These are phyloP conservation scores for Ramalina intermedia DNA, from an alignment of 495 filamentous ascomycete genomes.

Conservation along the genomic window DNA sequence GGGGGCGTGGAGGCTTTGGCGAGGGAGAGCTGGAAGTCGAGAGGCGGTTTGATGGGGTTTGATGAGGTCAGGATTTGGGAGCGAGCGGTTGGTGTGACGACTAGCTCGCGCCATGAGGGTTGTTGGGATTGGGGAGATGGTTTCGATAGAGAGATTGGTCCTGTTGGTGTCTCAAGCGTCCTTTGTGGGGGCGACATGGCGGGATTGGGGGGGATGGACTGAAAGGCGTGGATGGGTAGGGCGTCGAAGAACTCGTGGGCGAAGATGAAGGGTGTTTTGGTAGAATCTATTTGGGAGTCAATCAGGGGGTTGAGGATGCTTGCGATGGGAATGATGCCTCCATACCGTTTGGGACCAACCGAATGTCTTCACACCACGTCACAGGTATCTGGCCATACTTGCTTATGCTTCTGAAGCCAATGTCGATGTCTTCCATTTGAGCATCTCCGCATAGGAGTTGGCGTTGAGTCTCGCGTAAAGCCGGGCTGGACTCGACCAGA, in stretches of 20 bases:
- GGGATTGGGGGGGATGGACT: constrained; percentile 44
- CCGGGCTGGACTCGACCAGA: constrained; percentile 74
- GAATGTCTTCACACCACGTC: constrained; percentile 84
- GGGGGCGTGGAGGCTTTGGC: constrained; percentile 62
- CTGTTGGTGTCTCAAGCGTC: constrained; percentile 32
- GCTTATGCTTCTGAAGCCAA: constrained; percentile 61
- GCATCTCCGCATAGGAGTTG: constrained; percentile 68
- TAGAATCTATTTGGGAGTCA: constrained; percentile 24
- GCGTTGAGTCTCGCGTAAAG: constrained; percentile 62
- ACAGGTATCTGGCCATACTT: constrained; percentile 59
- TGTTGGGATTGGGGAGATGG: constrained; percentile 29
- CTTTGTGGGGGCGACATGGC: constrained; percentile 24
- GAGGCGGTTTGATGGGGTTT: constrained; percentile 24
- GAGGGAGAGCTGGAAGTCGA: constrained; percentile 75
- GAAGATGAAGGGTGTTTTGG: constrained; percentile 76
- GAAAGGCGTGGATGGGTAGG: constrained; percentile 93
- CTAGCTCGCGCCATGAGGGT: constrained; percentile 73
- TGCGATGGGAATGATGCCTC: background rate
- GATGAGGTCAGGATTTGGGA: constrained; percentile 20
- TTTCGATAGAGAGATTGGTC: constrained; percentile 30
- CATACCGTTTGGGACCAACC: constrained; percentile 58
- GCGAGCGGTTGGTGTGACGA: constrained; percentile 54
- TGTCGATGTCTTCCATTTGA: constrained; percentile 52
- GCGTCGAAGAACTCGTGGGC: constrained; percentile 99
- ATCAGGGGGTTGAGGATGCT: background rate